phyloP scores from a whole-genome alignment of 495 filamentous ascomycete species.

The Aspergillus mulundensis region DNA sequence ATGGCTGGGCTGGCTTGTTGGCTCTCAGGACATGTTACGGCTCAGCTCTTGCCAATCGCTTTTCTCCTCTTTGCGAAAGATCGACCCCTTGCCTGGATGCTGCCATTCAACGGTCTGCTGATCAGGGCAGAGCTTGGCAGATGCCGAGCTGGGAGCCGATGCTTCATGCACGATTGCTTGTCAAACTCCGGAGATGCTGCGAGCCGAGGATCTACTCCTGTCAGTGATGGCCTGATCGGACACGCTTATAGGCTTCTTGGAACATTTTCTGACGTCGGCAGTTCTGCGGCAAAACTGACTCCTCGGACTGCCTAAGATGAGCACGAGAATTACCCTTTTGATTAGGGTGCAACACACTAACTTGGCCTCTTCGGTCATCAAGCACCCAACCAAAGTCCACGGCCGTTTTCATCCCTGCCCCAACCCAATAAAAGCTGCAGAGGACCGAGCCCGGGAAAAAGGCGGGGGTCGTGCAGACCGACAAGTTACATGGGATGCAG shows the following conservation, averaged over 20 bases:
- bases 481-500: background rate
- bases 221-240: constrained; percentile 2
- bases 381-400: background rate
- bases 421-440: background rate
- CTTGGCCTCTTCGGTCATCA: background rate
- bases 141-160: constrained; percentile 1
- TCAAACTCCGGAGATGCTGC: constrained; percentile 11
- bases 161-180: background rate
- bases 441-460: background rate
- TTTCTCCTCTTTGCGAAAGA: background rate
- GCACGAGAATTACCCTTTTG: background rate
- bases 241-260: background rate
- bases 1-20: too few species aligned
- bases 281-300: background rate
- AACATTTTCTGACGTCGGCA: constrained; percentile 1
- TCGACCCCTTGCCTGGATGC: background rate
- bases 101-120: background rate
- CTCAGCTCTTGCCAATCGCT: too few species aligned
- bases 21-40: too few species aligned
- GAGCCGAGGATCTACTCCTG: constrained; percentile 1
- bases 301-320: background rate
- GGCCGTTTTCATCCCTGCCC: background rate
- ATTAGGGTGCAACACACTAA: background rate
- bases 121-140: background rate
- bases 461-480: background rate